Percentiles rank a stretch among this genome's conserved stretches.
These are phyloP conservation scores for Lactarius deliciosus DNA, from an alignment of 768 basidiomycete species.

Conservation along the genomic window DNA sequence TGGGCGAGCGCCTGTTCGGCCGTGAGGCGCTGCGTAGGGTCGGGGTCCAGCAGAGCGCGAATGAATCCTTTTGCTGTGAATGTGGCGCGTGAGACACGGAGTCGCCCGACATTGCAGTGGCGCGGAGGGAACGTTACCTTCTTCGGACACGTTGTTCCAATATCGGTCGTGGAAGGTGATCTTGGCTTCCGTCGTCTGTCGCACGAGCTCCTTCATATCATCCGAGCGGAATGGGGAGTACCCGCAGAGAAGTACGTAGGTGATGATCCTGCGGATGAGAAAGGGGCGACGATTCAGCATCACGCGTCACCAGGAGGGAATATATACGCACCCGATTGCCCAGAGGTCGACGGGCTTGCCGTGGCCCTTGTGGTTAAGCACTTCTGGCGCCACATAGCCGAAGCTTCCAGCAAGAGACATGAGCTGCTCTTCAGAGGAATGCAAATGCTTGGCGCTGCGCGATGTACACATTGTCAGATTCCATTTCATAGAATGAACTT, in stretches of 20 bases:
- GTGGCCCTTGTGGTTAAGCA: slow-evolving; percentile 77
- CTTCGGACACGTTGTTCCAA: slow-evolving; percentile 84
- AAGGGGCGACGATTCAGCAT: neutral
- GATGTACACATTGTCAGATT: neutral
- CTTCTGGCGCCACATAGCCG: slow-evolving; percentile 91
- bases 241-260: slow-evolving; percentile 92
- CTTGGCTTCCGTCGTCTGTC: slow-evolving; percentile 82
- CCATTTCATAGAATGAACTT: neutral
- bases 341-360: slow-evolving; percentile 93
- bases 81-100: slow-evolving; percentile 1
- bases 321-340: slow-evolving; percentile 73
- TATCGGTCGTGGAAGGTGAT: slow-evolving; percentile 92
- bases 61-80: slow-evolving; percentile 82
- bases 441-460: slow-evolving; percentile 76
- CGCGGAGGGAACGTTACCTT: slow-evolving; percentile 50
- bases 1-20: slow-evolving; percentile 68
- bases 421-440: slow-evolving; percentile 67
- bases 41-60: slow-evolving; percentile 61
- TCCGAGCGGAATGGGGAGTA: slow-evolving; percentile 94
- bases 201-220: slow-evolving; percentile 67
- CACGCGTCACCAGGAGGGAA: neutral
- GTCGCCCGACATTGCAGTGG: neutral
- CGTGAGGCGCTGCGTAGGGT: slow-evolving; percentile 70
- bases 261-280: slow-evolving; percentile 65
- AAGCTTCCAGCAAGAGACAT: slow-evolving; percentile 76